A percentile compares a stretch with the other conserved stretches of the same genome.
phyloP scores from a whole-genome alignment of 2,329 filamentous ascomycete species.

The Teratosphaeria gauchensis region DNA sequence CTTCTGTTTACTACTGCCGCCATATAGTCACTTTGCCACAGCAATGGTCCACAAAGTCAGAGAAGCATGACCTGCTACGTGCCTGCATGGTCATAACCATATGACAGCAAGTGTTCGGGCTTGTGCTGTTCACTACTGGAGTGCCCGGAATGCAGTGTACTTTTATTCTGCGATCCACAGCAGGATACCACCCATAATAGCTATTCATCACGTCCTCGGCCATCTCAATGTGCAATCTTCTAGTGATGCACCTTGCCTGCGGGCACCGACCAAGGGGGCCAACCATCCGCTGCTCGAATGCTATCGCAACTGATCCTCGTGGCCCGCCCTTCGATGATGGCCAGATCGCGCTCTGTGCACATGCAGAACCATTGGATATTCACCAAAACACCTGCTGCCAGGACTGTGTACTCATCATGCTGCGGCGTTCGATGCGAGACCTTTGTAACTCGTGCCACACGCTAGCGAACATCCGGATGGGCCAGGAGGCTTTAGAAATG shows the following conservation, averaged over 20 bases:
- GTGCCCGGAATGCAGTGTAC: neutral
- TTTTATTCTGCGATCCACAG: neutral
- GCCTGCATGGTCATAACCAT: neutral
- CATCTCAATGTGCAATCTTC: slow-evolving; percentile 10
- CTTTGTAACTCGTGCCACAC: slow-evolving; percentile 10
- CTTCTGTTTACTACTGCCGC: neutral
- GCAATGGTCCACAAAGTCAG: neutral
- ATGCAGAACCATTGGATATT: neutral
- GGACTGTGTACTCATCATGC: slow-evolving; percentile 7
- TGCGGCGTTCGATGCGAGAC: slow-evolving; percentile 5
- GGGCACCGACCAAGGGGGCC: slow-evolving; percentile 10
- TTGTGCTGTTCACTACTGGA: neutral
- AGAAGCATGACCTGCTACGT: neutral
- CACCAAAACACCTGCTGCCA: slow-evolving; percentile 12
- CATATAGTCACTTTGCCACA: neutral
- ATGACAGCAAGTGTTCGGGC: neutral
- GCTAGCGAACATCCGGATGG: slow-evolving; percentile 2
- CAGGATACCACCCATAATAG: neutral
- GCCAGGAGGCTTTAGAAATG: slow-evolving; percentile 5
- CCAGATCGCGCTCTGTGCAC: slow-evolving; percentile 6
- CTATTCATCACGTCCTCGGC: neutral
- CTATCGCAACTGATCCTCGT: neutral
- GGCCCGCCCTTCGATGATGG: slow-evolving; percentile 6
- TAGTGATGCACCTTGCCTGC: slow-evolving; percentile 10
- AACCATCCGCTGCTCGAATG: slow-evolving; percentile 7